Conservation (phyloP, 352 stramenopile species). For the Phytophthora constricta region DNA sequence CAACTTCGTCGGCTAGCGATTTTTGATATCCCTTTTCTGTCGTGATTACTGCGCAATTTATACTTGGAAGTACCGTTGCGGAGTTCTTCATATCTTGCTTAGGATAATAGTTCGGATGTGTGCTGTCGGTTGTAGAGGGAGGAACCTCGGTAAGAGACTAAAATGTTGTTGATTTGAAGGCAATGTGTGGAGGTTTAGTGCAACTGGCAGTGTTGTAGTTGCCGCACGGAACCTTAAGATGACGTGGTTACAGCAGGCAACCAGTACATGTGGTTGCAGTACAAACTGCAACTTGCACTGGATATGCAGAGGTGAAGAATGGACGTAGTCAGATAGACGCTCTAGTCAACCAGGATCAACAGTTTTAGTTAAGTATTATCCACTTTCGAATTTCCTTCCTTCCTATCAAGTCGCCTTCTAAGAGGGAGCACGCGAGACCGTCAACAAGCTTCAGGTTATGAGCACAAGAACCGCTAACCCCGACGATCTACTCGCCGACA, state of each 20-base stretch:
- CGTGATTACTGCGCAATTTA: no score
- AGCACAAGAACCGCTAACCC: background rate
- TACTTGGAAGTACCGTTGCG: no score
- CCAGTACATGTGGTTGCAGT: background rate
- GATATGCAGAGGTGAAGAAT: background rate
- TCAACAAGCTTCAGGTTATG: background rate
- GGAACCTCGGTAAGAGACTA: no score
- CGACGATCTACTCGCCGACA: no score
- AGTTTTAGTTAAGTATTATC: background rate
- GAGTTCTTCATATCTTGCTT: no score
- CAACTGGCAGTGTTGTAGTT: background rate
- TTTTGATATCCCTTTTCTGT: no score
- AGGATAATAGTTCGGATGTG: no score
- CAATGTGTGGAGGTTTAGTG: background rate
- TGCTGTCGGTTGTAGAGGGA: no score
- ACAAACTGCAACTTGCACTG: no score
- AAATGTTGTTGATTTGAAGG: background rate
- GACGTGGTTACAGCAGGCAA: background rate
- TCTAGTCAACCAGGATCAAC: background rate
- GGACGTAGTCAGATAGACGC: background rate
- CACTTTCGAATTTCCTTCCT: background rate
- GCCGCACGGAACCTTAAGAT: background rate
- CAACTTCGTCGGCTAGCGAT: no score
- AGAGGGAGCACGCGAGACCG: background rate
- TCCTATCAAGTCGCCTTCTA: background rate